A percentile compares a stretch with the other conserved stretches of the same genome.
phyloP scores from a whole-genome alignment of 208 protist genomes.

The Herpetomonas tarakana region DNA sequence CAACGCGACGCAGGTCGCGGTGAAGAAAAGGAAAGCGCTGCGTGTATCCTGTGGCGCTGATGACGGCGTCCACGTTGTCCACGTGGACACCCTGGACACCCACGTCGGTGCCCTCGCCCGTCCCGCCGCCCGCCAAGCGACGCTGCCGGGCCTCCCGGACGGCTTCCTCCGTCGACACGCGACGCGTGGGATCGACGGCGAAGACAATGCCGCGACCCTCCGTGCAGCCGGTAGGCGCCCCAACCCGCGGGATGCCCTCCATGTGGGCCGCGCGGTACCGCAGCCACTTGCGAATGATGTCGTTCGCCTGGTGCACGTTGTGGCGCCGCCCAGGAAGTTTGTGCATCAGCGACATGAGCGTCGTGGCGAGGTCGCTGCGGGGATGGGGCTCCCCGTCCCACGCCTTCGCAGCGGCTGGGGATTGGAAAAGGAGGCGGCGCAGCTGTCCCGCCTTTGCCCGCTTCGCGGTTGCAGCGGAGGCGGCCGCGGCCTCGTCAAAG shows the following conservation, averaged over 20 bases:
- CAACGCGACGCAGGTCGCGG: conserved; percentile 37
- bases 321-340: conserved; percentile 48
- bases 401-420: neutral
- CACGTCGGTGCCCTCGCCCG: neutral
- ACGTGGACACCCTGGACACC: conserved; percentile 35
- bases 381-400: neutral
- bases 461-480: neutral
- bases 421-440: neutral
- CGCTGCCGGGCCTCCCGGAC: conserved; percentile 32
- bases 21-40: conserved; percentile 79
- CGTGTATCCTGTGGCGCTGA: conserved; percentile 80
- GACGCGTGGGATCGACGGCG: conserved; percentile 18
- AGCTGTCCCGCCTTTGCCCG: neutral
- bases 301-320: conserved; percentile 38
- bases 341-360: conserved; percentile 19
- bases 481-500: neutral
- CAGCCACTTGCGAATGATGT: conserved; percentile 55
- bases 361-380: conserved; percentile 8
- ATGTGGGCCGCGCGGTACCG: conserved; percentile 37
- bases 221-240: conserved; percentile 19
- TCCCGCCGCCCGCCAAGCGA: neutral
- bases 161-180: conserved; percentile 18
- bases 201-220: conserved; percentile 64
- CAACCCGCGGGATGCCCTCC: conserved; percentile 33
- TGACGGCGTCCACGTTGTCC: conserved; percentile 70